These are phyloP conservation scores for Didymellaceae sp. DNA, from an alignment of 2,329 filamentous ascomycete genomes.

Conservation along the genomic window DNA sequence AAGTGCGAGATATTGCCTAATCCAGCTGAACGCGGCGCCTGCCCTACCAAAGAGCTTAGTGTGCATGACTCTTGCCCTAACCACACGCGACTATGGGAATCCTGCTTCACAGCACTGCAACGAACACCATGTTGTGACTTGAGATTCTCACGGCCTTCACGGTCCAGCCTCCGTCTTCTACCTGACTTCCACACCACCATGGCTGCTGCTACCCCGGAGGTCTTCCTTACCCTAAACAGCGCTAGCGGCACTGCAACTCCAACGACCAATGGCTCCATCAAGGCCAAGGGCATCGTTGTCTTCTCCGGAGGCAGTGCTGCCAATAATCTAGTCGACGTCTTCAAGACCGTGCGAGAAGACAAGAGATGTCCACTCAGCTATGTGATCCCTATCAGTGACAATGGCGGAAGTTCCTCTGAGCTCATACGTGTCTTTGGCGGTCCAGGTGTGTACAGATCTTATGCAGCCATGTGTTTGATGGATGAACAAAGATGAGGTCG, in stretches of 20 bases:
- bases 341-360: conserved; percentile 66
- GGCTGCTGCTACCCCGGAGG: conserved; percentile 22
- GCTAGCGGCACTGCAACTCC: conserved; percentile 22
- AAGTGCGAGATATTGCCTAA: conserved; percentile 40
- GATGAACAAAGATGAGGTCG: background rate
- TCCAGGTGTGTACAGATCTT: conserved; percentile 65
- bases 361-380: conserved; percentile 76
- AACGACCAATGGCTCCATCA: conserved; percentile 30
- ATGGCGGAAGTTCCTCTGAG: conserved; percentile 92
- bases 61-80: conserved; percentile 36
- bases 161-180: conserved; percentile 15
- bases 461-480: too few relatives aligned
- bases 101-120: background rate
- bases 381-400: conserved; percentile 94
- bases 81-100: conserved; percentile 20
- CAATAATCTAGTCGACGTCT: conserved; percentile 91
- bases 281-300: conserved; percentile 71
- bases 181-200: conserved; percentile 20
- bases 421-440: conserved; percentile 94
- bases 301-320: conserved; percentile 95
- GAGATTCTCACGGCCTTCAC: conserved; percentile 19
- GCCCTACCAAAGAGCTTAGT: conserved; percentile 24
- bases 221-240: conserved; percentile 24
- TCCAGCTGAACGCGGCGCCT: conserved; percentile 22
- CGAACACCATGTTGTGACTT: background rate